phyloP scores from a whole-genome alignment of 352 stramenopile species.

The Phytophthora sp. region DNA sequence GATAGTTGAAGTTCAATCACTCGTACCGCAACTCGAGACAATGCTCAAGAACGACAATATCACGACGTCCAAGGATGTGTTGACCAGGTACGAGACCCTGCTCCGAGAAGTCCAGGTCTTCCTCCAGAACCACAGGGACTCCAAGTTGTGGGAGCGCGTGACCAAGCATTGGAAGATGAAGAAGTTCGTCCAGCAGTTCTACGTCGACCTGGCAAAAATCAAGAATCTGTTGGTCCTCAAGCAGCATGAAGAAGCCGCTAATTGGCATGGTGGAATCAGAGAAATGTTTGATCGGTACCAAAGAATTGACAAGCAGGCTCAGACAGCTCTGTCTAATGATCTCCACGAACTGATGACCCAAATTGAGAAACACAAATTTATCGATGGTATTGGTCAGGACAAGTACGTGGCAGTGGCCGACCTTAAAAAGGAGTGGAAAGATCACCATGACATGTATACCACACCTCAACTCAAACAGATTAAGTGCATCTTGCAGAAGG shows the following conservation, averaged over 20 bases:
- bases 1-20: neutral
- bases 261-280: no score
- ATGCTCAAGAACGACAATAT: neutral
- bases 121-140: neutral
- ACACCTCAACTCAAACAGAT: neutral
- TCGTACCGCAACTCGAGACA: neutral
- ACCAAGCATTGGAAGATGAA: neutral
- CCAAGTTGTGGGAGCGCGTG: no score
- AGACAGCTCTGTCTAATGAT: no score
- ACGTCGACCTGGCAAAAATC: neutral
- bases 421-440: no score
- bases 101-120: neutral
- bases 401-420: no score
- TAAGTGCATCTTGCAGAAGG: neutral
- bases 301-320: no score
- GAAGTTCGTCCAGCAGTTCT: neutral
- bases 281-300: no score
- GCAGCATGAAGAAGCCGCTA: neutral
- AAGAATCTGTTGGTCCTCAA: neutral
- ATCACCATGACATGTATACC: neutral
- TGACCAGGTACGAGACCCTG: neutral
- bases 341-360: no score
- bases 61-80: neutral
- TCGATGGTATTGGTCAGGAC: no score
- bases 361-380: no score